Percentiles rank a stretch among this genome's conserved stretches.
Evolutionary conservation across 306 rosid genomes (phyloP).

Genomic region (Glycine soja): DNA sequence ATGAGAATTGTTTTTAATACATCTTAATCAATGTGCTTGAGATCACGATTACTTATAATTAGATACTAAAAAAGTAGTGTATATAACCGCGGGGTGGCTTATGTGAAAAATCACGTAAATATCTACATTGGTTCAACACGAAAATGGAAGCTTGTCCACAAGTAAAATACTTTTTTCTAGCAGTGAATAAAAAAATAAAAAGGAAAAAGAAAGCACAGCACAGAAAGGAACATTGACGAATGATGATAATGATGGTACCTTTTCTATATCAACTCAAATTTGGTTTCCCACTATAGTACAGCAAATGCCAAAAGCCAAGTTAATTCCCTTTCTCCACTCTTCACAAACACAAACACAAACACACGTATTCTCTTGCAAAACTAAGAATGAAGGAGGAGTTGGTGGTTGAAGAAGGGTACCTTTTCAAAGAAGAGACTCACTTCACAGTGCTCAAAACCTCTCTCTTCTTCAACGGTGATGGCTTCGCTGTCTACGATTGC

Average conservation of each 20-base stretch:
- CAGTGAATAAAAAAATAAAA: background rate
- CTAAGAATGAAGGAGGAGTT: constrained; percentile 52
- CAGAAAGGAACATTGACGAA: background rate
- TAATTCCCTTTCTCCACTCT: too few species aligned
- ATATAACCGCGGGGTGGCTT: background rate
- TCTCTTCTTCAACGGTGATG: constrained; percentile 81
- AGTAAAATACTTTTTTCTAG: background rate
- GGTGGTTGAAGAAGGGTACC: constrained; percentile 59
- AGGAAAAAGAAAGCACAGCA: background rate
- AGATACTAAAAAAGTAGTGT: too few species aligned
- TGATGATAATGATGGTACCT: background rate
- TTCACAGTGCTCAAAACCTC: constrained; percentile 88
- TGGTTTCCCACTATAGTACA: too few species aligned
- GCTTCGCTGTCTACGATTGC: constrained; percentile 79
- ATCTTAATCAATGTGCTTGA: background rate
- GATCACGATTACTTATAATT: background rate
- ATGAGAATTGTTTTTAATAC: background rate
- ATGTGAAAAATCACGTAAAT: background rate
- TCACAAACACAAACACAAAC: too few species aligned
- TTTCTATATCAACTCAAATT: too few species aligned
- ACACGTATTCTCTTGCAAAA: too few species aligned
- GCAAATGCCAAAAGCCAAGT: too few species aligned
- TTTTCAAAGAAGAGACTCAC: constrained; percentile 61
- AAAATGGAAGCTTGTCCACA: background rate
- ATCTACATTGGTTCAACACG: background rate